Percentiles rank a stretch among this genome's conserved stretches.
Evolutionary conservation across 495 filamentous ascomycete genomes (phyloP).

Genomic region (Aspergillus bertholletiae): DNA sequence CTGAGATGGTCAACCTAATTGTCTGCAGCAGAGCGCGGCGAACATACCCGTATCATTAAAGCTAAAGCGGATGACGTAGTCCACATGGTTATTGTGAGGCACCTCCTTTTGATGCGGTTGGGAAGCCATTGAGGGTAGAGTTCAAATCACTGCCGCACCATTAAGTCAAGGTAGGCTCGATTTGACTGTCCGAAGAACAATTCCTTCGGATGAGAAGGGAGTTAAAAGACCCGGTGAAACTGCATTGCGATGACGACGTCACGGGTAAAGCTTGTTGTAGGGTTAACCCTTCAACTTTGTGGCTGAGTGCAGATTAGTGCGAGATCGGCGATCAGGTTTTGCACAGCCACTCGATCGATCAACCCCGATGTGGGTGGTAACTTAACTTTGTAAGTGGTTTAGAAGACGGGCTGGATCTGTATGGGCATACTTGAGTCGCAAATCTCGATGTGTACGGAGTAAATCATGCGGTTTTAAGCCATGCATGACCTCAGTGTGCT

Average conservation of each 20-base stretch:
- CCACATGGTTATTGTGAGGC: conserved; percentile 66
- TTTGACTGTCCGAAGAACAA: not conserved
- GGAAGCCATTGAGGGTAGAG: conserved; percentile 24
- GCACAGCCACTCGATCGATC: not conserved
- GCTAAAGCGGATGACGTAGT: conserved; percentile 87
- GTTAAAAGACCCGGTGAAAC: too few relatives aligned
- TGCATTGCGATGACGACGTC: conserved; percentile 5
- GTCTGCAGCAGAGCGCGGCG: not conserved
- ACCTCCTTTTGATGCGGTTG: conserved; percentile 20
- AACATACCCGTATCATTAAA: conserved; percentile 61
- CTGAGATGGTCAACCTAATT: conserved; percentile 41
- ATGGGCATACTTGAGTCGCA: too few relatives aligned
- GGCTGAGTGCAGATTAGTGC: not conserved
- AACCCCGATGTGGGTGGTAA: too few relatives aligned
- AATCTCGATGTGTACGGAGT: too few relatives aligned
- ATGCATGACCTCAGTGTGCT: too few relatives aligned
- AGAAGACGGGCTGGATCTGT: too few relatives aligned
- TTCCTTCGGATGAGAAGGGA: not conserved
- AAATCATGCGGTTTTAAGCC: too few relatives aligned
- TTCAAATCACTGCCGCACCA: not conserved
- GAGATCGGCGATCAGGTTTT: not conserved
- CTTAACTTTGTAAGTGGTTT: too few relatives aligned
- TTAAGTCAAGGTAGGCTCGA: not conserved
- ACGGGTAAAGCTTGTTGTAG: not conserved
- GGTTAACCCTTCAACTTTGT: not conserved